These are phyloP conservation scores for Rhodotorula sp. DNA, from an alignment of 1,284 basidiomycete genomes.

Conservation along the genomic window DNA sequence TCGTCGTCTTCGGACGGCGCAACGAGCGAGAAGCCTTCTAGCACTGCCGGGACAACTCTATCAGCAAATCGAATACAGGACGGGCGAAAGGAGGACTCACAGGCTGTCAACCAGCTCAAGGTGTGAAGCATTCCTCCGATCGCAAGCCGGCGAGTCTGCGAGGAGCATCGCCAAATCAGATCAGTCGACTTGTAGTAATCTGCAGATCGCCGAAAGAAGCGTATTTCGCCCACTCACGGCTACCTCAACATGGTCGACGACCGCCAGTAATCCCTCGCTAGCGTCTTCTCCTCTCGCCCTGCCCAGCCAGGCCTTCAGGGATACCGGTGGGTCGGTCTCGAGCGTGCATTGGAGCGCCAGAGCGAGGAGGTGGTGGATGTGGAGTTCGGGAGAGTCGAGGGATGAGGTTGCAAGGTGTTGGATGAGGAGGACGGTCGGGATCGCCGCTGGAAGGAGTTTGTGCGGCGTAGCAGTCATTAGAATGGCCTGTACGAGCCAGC, in stretches of 20 bases:
- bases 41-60: not conserved
- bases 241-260: not conserved
- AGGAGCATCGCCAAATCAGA: too few relatives aligned
- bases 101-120: too few relatives aligned
- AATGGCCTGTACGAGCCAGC: too few relatives aligned
- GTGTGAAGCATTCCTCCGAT: too few relatives aligned
- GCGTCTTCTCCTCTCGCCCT: not conserved
- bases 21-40: not conserved
- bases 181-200: too few relatives aligned
- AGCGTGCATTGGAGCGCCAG: constrained; percentile 2
- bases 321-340: not conserved
- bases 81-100: too few relatives aligned
- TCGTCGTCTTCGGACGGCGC: constrained; percentile 30
- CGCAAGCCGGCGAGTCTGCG: too few relatives aligned
- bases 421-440: constrained; percentile 19
- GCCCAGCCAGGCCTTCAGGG: constrained; percentile 10
- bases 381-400: not conserved
- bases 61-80: too few relatives aligned
- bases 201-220: not conserved
- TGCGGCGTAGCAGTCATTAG: too few relatives aligned
- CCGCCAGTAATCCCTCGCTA: not conserved
- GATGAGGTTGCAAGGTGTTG: not conserved
- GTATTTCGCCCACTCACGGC: not conserved
- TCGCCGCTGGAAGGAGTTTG: not conserved
- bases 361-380: constrained; percentile 14